Base-by-base conservation (phyloP, 73 alveolate species). In the Paramecium sexaurelia region DNA sequence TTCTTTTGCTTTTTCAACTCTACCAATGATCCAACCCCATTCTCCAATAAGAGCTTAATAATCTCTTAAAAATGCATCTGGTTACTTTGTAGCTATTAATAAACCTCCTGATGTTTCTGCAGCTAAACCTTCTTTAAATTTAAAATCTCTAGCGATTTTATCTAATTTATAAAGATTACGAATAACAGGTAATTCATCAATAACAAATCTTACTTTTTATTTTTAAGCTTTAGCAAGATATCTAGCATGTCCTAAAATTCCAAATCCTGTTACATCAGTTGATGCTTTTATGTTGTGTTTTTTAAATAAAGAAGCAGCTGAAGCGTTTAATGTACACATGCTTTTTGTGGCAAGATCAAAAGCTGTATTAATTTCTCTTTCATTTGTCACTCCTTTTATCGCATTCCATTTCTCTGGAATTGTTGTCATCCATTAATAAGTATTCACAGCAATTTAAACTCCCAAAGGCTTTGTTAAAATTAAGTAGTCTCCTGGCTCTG, bases 181-280 rank as follows among this genome's bases (percentile, higher is more conserved):
- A 11, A 97, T 61, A 8, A 95, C 89, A 6, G 98, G 98, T 41
- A 97, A 71, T 19, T 95, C 78, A 69, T 94, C 93, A 56, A 97
- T 92, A 32, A 84, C 95, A 33, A 96, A 55, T 69, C 96, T 95
- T 0, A 97, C 92, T 19, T 82, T 93, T 32, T 90, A 20, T 5
- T 86, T 67, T 91, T 94, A 93, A 2, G 96, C 99, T 36, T 94
- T 75, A 11, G 98, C 99, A 9, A 99, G 96, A 91, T 98, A 98
- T 51, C 93, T 37, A 39, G 99, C 97, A 94, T 99, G 99, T 3
- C 99, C 99, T 45, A 94, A 84, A 27, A 99, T 85, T 39, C 99
- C 99, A 94, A 99, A 99, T 22, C 99, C 99, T 6, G 99, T 99
- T 9, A 98, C 96, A 95, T 99, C 99, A 19, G 99, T 99, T 55